A percentile compares a stretch with the other conserved stretches of the same genome.
These are phyloP conservation scores for Salicornia ramosissima DNA, from an alignment of 148 eudicot species.

Conservation along the genomic window DNA sequence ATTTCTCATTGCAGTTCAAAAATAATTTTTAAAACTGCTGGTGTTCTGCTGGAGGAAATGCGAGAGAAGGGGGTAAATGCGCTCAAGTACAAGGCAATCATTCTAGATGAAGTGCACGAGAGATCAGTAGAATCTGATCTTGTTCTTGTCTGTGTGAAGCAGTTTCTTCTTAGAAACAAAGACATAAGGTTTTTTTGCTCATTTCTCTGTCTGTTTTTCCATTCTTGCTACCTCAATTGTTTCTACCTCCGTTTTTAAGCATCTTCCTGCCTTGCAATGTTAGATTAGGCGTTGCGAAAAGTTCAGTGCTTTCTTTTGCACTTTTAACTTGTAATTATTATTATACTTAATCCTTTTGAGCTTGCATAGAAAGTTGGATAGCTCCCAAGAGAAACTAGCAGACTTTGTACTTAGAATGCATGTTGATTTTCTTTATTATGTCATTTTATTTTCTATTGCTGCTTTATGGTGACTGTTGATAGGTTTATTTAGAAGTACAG, in stretches of 20 bases:
- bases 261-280: neutral
- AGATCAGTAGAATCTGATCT: constrained; percentile 98
- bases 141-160: constrained; percentile 92
- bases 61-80: constrained; percentile 80
- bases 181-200: constrained; percentile 55
- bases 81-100: constrained; percentile 83
- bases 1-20: constrained; percentile 50
- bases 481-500: neutral
- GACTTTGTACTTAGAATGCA: neutral
- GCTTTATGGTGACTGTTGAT: neutral
- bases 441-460: neutral
- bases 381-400: constrained; percentile 2
- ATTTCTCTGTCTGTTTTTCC: neutral
- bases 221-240: neutral
- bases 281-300: neutral
- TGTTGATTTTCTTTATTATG: neutral
- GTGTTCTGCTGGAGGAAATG: constrained; percentile 92
- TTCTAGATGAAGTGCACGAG: constrained; percentile 98
- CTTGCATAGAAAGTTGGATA: neutral
- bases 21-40: constrained; percentile 91
- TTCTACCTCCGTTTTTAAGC: neutral
- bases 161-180: constrained; percentile 61
- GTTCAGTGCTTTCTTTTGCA: neutral
- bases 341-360: neutral
- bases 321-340: neutral